Evolutionary conservation across 441 rosid species (phyloP).

Genomic region (Manihot esculenta): DNA sequence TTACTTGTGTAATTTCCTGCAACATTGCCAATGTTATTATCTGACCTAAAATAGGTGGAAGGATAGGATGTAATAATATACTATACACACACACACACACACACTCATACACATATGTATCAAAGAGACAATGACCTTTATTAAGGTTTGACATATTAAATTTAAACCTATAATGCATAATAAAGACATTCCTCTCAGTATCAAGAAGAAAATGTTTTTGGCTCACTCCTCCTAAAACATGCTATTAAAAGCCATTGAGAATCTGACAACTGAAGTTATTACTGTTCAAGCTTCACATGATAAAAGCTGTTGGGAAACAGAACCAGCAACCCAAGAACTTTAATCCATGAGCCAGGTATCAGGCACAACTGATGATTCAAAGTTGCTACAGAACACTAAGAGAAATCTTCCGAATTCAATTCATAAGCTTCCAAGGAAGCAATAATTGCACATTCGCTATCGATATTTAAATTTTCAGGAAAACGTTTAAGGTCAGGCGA

Average conservation of each 20-base stretch:
- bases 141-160: background rate
- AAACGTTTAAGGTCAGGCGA: background rate
- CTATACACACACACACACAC: background rate
- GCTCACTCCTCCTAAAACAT: background rate
- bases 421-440: slow-evolving; percentile 1
- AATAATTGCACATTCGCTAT: background rate
- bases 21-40: slow-evolving; percentile 19
- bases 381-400: background rate
- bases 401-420: background rate
- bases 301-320: slow-evolving; percentile 1
- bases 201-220: background rate
- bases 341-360: slow-evolving; percentile 12
- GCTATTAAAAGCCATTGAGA: background rate
- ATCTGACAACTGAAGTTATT: background rate
- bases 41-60: slow-evolving; percentile 15
- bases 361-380: background rate
- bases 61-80: background rate
- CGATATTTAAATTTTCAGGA: background rate
- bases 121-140: background rate
- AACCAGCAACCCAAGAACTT: slow-evolving; percentile 1
- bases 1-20: slow-evolving; percentile 89
- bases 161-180: background rate
- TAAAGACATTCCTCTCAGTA: background rate
- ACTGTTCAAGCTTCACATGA: background rate
- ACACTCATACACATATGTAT: background rate